Evolutionary conservation across 192 early-diverging fungal genomes (phyloP).

Genomic region (Nowakowskiella sp.): DNA sequence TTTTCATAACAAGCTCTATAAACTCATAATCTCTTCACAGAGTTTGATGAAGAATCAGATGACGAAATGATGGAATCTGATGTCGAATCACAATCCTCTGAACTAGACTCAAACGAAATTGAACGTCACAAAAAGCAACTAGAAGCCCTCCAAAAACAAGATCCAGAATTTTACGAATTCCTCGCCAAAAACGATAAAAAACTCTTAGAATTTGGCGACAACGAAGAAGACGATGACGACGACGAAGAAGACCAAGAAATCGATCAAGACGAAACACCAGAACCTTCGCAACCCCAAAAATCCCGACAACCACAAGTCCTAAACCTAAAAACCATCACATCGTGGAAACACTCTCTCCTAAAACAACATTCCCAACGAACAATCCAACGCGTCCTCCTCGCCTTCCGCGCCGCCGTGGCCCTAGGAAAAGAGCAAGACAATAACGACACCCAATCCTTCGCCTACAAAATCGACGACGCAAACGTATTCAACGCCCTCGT

Average conservation of each 20-base stretch:
- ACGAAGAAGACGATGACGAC: conserved; percentile 27
- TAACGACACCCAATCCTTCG: conserved; percentile 28
- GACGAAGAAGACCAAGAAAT: conserved; percentile 26
- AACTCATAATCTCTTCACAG: no score
- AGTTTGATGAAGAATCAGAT: no score
- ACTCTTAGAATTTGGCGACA: conserved; percentile 70
- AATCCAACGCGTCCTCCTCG: conserved; percentile 67
- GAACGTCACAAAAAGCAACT: conserved; percentile 70
- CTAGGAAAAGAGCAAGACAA: conserved; percentile 64
- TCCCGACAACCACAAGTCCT: conserved; percentile 35
- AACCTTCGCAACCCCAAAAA: conserved; percentile 13
- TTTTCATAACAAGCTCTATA: no score
- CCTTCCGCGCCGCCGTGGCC: conserved; percentile 73
- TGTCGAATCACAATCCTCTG: no score
- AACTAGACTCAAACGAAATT: no score
- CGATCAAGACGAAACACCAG: conserved; percentile 8
- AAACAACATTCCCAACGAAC: conserved; percentile 58
- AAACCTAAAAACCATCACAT: conserved; percentile 63
- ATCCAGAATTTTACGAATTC: conserved; percentile 90
- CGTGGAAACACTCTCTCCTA: conserved; percentile 57
- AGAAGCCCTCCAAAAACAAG: conserved; percentile 72
- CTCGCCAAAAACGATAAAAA: conserved; percentile 78
- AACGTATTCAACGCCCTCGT: conserved; percentile 73
- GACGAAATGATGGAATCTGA: no score
- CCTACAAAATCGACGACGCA: conserved; percentile 63